Evolutionary conservation across 2,329 filamentous ascomycete species (phyloP).

Genomic region (Davidsoniella eucalypti): DNA sequence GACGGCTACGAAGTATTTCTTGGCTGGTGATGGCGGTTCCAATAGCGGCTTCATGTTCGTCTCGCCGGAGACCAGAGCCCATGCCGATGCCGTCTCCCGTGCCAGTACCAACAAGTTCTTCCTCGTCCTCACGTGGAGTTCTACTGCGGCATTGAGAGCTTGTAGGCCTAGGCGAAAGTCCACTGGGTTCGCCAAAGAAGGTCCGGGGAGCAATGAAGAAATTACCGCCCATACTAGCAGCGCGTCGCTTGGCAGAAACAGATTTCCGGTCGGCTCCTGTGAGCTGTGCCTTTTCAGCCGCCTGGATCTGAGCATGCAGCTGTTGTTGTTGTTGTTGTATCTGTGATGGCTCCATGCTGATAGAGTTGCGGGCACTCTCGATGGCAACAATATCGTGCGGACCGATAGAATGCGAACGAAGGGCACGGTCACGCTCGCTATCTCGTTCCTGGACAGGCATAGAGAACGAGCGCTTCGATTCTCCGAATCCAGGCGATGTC

Average conservation of each 20-base stretch:
- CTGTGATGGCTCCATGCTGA: slow-evolving; percentile 25
- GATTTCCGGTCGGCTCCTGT: background rate
- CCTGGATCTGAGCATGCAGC: background rate
- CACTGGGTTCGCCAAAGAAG: slow-evolving; percentile 17
- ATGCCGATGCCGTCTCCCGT: slow-evolving; percentile 1
- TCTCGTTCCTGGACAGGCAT: slow-evolving; percentile 45
- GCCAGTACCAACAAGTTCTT: slow-evolving; percentile 22
- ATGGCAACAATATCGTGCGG: slow-evolving; percentile 37
- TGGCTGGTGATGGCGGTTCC: slow-evolving; percentile 47
- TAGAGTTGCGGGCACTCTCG: slow-evolving; percentile 36
- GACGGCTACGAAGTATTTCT: slow-evolving; percentile 25
- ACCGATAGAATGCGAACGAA: slow-evolving; percentile 45
- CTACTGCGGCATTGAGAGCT: slow-evolving; percentile 38
- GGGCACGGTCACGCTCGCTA: slow-evolving; percentile 41
- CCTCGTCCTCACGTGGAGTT: slow-evolving; percentile 21
- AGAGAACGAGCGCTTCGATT: slow-evolving; percentile 39
- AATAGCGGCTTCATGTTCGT: slow-evolving; percentile 27
- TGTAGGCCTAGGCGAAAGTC: slow-evolving; percentile 44
- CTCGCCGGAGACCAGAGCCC: slow-evolving; percentile 6
- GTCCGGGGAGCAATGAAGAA: slow-evolving; percentile 6
- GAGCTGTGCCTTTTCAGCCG: background rate
- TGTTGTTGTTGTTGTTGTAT: background rate
- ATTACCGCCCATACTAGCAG: slow-evolving; percentile 7
- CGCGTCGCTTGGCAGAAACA: slow-evolving; percentile 6
- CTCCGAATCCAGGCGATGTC: slow-evolving; percentile 12